These are phyloP conservation scores for Fusarium palustre DNA, from an alignment of 2,329 filamentous ascomycete genomes.

Conservation along the genomic window DNA sequence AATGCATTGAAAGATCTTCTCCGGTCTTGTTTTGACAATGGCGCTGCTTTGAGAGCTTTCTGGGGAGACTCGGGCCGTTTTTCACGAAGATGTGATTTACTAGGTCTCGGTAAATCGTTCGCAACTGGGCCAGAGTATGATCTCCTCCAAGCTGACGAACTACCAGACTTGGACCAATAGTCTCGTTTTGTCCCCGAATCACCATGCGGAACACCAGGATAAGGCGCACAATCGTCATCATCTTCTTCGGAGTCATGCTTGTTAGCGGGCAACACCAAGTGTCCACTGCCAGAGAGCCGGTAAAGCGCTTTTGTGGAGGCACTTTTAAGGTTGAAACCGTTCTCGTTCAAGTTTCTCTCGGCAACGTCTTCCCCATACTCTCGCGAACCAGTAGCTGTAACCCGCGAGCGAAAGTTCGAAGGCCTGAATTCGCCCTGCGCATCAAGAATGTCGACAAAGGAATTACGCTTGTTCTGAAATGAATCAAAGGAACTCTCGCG, in stretches of 20 bases:
- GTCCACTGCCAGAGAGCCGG: conserved; percentile 35
- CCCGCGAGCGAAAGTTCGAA: conserved; percentile 60
- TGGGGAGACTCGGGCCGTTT: conserved; percentile 23
- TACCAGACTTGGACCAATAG: conserved; percentile 23
- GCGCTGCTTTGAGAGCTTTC: conserved; percentile 3
- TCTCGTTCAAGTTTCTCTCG: conserved; percentile 66
- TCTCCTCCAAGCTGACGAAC: conserved; percentile 38
- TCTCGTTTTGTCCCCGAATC: conserved; percentile 21
- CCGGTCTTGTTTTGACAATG: conserved; percentile 19
- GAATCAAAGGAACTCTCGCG: conserved; percentile 40
- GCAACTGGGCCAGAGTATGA: conserved; percentile 30
- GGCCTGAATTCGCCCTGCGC: conserved; percentile 65
- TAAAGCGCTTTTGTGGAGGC: conserved; percentile 54
- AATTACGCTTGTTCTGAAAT: conserved; percentile 17
- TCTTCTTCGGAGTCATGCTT: conserved; percentile 13
- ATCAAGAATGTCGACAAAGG: conserved; percentile 66
- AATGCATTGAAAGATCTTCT: conserved; percentile 44
- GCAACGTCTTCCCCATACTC: conserved; percentile 75
- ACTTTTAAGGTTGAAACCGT: conserved; percentile 50
- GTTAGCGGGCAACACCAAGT: conserved; percentile 1
- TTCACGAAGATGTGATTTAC: conserved; percentile 12
- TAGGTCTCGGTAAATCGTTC: conserved; percentile 10
- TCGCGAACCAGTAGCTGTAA: conserved; percentile 63
- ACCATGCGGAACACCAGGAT: conserved; percentile 34
- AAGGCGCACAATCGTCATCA: conserved; percentile 33